Percentiles rank a stretch among this genome's conserved stretches.
Evolutionary conservation across 1,284 basidiomycete species (phyloP).

Genomic region (Dichomitus squalens): DNA sequence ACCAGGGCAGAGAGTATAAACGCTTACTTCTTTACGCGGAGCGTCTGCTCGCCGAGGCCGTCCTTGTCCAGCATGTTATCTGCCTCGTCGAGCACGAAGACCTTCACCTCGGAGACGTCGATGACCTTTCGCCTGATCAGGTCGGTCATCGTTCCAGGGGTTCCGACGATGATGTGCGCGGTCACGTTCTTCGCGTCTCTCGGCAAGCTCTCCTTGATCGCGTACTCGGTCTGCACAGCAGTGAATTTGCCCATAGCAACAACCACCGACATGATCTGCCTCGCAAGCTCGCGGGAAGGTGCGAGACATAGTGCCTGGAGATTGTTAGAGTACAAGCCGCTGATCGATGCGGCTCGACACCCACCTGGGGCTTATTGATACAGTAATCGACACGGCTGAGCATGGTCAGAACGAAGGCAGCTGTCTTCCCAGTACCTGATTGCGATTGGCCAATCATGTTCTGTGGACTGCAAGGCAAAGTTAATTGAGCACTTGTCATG

Average conservation of each 20-base stretch:
- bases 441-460: conserved; percentile 99
- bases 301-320: conserved; percentile 87
- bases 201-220: conserved; percentile 86
- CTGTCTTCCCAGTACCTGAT: conserved; percentile 99
- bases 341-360: conserved; percentile 19
- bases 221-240: conserved; percentile 89
- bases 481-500: conserved; percentile 4
- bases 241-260: conserved; percentile 96
- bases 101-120: conserved; percentile 82
- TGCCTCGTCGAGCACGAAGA: conserved; percentile 97
- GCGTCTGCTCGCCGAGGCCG: conserved; percentile 94
- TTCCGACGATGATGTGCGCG: conserved; percentile 94
- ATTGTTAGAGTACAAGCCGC: background rate
- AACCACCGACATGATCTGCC: conserved; percentile 97
- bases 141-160: conserved; percentile 94
- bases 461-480: conserved; percentile 61
- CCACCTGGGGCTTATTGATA: conserved; percentile 82
- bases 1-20: background rate
- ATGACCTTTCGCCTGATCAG: conserved; percentile 76
- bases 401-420: conserved; percentile 98
- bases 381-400: conserved; percentile 90
- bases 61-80: conserved; percentile 99
- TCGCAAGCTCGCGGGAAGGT: conserved; percentile 94
- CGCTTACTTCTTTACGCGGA: conserved; percentile 91
- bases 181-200: conserved; percentile 72